Base-by-base conservation (phyloP, 1,284 basidiomycete genomes). In the Ustilago cynodontis region DNA sequence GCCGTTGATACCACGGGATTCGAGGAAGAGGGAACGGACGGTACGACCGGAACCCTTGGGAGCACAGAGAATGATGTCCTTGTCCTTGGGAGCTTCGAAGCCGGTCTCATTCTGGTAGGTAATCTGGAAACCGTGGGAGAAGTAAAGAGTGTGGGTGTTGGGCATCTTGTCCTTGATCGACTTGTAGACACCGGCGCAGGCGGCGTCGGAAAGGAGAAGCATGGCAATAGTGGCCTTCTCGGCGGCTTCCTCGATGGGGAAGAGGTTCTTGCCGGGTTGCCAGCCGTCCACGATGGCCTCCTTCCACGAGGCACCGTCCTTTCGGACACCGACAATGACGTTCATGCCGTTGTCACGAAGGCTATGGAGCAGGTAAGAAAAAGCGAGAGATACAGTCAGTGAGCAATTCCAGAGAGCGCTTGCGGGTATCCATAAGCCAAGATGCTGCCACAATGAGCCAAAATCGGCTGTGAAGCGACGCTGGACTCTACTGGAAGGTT, bases 71-170 rank as follows among this genome's bases (percentile, higher is more conserved):
- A 99, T 98, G 84, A 99, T 97, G 87, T 99, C 97, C 78, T 98
- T 94, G 87, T 98, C 95, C 57, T 90, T 86, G 61, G 97, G 97
- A 76, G 94, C 93, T 56, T 95, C 86, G 81, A 99, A 94, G 75
- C 95, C 90, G 80, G 96, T 99, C 88, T 98, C 94, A 24, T 98
- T 92, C 90, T 96, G 94, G 92, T 93, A 99, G 79, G 99, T 94
- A 82, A 98, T 91, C 80, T 95, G 98, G 92, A 99, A 99, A 86
- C 97, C 97, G 88, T 99, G 97, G 9, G 95, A 94, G 90, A 99
- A 99, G 92, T 99, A 98, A 80, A 99, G 92, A 26, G 97, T 99
- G 91, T 99, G 98, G 88, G 94, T 95, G 91, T 96, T 95, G 88
- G 94, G 98, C 89, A 98, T 94, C 71, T 84, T 86, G 72, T 95